These are phyloP conservation scores for Phalaenopsis hybrid DNA, from an alignment of 116 monocot genomes.

Conservation along the genomic window DNA sequence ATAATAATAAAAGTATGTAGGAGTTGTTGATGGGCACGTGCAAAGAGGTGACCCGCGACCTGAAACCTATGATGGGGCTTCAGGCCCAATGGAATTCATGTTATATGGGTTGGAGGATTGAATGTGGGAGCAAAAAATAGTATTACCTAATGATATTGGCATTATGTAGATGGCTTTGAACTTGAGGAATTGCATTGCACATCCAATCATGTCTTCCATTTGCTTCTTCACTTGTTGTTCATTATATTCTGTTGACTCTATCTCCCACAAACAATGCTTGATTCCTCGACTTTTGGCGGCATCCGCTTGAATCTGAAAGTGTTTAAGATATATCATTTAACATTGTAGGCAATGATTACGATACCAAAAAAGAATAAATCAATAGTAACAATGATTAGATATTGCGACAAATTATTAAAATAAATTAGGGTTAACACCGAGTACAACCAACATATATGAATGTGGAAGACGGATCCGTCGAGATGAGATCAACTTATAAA, in stretches of 20 bases:
- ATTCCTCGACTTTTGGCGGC: background rate
- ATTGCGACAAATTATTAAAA: too few species aligned
- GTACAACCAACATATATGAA: too few species aligned
- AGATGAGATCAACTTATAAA: too few species aligned
- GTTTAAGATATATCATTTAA: too few species aligned
- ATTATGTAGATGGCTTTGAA: slow-evolving; percentile 35
- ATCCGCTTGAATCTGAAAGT: background rate
- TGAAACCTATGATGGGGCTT: slow-evolving; percentile 28
- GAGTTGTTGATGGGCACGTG: slow-evolving; percentile 14
- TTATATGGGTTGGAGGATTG: background rate
- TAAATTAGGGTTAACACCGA: too few species aligned
- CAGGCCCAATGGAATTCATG: slow-evolving; percentile 15
- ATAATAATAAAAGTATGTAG: background rate
- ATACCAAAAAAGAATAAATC: too few species aligned
- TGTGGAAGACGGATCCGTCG: too few species aligned
- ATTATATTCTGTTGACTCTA: slow-evolving; percentile 20
- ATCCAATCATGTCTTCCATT: slow-evolving; percentile 30
- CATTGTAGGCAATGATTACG: too few species aligned
- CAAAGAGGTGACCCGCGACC: background rate
- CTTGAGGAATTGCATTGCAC: slow-evolving; percentile 37
- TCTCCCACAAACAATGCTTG: slow-evolving; percentile 20
- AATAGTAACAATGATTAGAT: too few species aligned
- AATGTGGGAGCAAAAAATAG: slow-evolving; percentile 18
- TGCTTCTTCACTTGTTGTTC: slow-evolving; percentile 34
- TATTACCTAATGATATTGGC: slow-evolving; percentile 27